Base-by-base conservation (phyloP, 2,329 filamentous ascomycete genomes). In the Aspergillus piperis region DNA sequence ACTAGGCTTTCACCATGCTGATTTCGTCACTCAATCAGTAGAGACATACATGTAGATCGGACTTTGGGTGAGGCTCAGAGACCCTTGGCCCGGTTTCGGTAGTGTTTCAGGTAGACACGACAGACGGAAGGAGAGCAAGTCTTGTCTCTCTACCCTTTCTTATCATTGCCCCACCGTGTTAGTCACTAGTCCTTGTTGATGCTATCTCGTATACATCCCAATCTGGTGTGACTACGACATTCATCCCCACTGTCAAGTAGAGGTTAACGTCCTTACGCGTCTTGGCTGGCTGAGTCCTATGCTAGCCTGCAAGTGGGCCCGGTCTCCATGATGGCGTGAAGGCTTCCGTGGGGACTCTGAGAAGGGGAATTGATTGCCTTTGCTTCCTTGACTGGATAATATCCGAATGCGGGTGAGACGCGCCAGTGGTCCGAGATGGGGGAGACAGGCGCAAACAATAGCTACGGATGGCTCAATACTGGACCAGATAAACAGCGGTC, bases 351-450 rank as follows among this genome's bases (percentile, higher is more conserved):
- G 44, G 3, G 23, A 13, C 6, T 13, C 21, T 0, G 23, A 13
- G 13, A 8, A 48, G 2, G 44, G 8, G 5, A 15, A 5, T 11
- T n/a, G 19, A 5, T 13, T 21, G 15, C 42, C 21, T 15, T 47
- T 47, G 21, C 19, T 21, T 3, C 21, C 42, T 3, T 21, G 42
- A 8, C 19, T 27, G 21, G 21, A 47, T 1, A 47, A 11, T 6
- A 47, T 7, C 11, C 17, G 19, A 21, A 25, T 19, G 36, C 27
- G 51, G 8, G 51, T 38, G 15, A 42, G 19, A 17, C 51, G 51
- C 5, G 36, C 51, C 36, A 75, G 47, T 4, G 60, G 60, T 3
- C 42, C 39, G 21, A 62, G 57, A 36, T 59, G 60, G 1, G 62
- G 60, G 36, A 64, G 49, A 25, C 54, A 60, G 17, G 62, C 57